These are phyloP conservation scores for Debaryomycetaceae sp. DNA, from an alignment of 1,139 yeast species.

Conservation along the genomic window DNA sequence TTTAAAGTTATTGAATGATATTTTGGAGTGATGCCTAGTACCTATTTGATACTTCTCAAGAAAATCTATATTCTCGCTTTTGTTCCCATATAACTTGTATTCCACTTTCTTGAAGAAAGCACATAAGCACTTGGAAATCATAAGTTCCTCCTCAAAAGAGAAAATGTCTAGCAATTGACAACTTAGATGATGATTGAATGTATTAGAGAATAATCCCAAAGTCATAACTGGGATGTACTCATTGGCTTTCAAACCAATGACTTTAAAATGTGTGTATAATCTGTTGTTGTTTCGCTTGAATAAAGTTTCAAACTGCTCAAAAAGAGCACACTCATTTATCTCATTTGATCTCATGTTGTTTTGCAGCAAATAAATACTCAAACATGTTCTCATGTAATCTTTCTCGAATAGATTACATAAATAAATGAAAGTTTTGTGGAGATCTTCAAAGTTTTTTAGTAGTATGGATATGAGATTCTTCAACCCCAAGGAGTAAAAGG, in stretches of 20 bases:
- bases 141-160: conserved; percentile 59
- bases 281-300: conserved; percentile 43
- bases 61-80: conserved; percentile 39
- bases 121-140: conserved; percentile 44
- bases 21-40: conserved; percentile 2
- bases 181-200: conserved; percentile 24
- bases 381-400: conserved; percentile 26
- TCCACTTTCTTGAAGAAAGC: conserved; percentile 48
- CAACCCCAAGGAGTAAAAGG: conserved; percentile 23
- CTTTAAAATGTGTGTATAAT: conserved; percentile 49
- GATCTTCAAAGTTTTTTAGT: conserved; percentile 32
- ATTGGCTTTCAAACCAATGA: conserved; percentile 29
- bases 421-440: conserved; percentile 40
- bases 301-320: conserved; percentile 44
- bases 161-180: conserved; percentile 49
- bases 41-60: conserved; percentile 20
- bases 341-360: neutral
- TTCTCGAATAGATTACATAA: conserved; percentile 42
- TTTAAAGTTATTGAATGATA: conserved; percentile 31
- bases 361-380: conserved; percentile 6
- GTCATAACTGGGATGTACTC: conserved; percentile 24
- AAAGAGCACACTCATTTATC: conserved; percentile 6
- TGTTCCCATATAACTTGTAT: conserved; percentile 51
- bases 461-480: conserved; percentile 39
- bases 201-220: conserved; percentile 18